Evolutionary conservation across 352 stramenopile genomes (phyloP).

Genomic region (Phytophthora kernoviae): DNA sequence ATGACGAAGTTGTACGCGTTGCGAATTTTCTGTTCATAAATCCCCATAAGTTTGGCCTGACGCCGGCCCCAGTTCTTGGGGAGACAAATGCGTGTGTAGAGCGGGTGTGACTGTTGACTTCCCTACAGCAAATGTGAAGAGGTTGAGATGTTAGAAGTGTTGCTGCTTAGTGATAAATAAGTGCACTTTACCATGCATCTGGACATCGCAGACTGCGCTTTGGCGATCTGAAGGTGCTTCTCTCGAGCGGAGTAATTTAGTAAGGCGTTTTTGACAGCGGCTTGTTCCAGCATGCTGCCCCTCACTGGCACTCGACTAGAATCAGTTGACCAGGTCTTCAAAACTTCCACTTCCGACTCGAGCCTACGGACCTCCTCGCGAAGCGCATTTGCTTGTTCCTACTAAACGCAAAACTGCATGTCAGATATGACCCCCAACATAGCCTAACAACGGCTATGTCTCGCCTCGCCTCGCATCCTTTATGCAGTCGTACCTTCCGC

Average conservation of each 20-base stretch:
- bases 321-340: conserved; percentile 11
- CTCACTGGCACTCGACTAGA: background rate
- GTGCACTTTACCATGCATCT: conserved; percentile 20
- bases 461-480: no score
- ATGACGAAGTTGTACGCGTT: conserved; percentile 26
- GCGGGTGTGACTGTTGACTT: conserved; percentile 15
- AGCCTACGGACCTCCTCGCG: conserved; percentile 5
- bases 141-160: no score
- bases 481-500: no score
- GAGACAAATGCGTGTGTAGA: conserved; percentile 28
- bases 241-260: background rate
- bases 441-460: no score
- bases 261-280: conserved; percentile 4
- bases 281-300: conserved; percentile 6
- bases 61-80: conserved; percentile 13
- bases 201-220: conserved; percentile 13
- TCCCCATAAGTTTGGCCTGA: conserved; percentile 9
- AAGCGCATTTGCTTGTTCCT: conserved; percentile 17
- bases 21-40: conserved; percentile 14
- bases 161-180: no score
- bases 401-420: no score
- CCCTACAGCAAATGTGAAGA: conserved; percentile 4
- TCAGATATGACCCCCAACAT: no score
- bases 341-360: conserved; percentile 18
- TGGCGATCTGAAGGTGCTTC: conserved; percentile 21